Conservation (phyloP, 2,329 filamentous ascomycete genomes). For the Cylindrodendrum hubeiense region DNA sequence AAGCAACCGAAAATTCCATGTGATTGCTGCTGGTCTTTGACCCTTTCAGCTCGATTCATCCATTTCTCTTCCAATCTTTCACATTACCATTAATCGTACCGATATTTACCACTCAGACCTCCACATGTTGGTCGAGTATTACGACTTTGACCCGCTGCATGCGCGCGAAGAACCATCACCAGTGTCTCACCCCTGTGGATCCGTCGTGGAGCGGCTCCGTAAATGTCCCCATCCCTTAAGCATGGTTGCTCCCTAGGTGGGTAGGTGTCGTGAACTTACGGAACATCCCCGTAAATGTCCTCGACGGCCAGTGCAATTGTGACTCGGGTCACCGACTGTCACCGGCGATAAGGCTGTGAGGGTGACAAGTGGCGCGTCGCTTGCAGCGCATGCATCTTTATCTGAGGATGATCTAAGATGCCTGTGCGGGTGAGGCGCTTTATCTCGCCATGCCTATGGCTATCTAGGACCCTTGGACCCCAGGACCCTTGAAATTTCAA, state of each 20-base stretch:
- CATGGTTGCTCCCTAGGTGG: neutral
- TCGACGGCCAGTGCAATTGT: neutral
- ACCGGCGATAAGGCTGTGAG: neutral
- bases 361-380: neutral
- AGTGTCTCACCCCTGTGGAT: neutral
- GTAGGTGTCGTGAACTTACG: neutral
- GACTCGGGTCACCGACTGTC: neutral
- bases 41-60: neutral
- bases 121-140: neutral
- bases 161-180: conserved; percentile 1
- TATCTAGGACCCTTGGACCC: no score
- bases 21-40: neutral
- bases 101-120: neutral
- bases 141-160: neutral
- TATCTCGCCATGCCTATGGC: no score
- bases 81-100: no score
- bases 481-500: no score
- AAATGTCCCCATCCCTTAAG: neutral
- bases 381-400: neutral
- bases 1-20: neutral
- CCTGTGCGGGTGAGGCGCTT: neutral
- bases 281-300: neutral
- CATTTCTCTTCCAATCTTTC: neutral
- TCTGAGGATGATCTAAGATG: neutral
- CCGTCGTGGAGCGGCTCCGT: neutral